Conservation (phyloP, 164 flowering plant genomes). For the Santalum album region DNA sequence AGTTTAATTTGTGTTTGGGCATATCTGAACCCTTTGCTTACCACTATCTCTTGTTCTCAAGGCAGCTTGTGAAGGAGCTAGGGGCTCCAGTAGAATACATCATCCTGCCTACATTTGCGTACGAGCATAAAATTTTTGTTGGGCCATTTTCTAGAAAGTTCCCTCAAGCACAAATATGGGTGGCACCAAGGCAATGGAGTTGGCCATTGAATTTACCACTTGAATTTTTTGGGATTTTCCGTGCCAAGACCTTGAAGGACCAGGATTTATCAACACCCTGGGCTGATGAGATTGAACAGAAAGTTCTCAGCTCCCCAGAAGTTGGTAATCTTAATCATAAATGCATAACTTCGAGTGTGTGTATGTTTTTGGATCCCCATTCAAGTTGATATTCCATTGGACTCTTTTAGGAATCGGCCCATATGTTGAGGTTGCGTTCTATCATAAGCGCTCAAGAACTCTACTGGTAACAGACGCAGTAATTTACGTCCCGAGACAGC, state of each 20-base stretch:
- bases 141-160: slow-evolving; percentile 97
- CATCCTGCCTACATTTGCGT: slow-evolving; percentile 95
- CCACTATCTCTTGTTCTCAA: slow-evolving; percentile 5
- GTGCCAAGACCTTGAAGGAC: slow-evolving; percentile 68
- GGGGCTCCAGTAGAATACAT: slow-evolving; percentile 89
- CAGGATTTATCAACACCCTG: slow-evolving; percentile 73
- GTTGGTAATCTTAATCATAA: slow-evolving; percentile 51
- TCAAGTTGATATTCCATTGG: slow-evolving; percentile 7
- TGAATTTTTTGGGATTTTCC: slow-evolving; percentile 89
- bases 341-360: not conserved
- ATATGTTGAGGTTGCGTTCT: slow-evolving; percentile 95
- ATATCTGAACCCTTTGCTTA: not conserved
- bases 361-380: not conserved
- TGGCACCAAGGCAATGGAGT: slow-evolving; percentile 98
- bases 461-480: slow-evolving; percentile 91
- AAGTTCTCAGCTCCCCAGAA: slow-evolving; percentile 92
- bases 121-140: slow-evolving; percentile 93
- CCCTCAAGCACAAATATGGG: slow-evolving; percentile 87
- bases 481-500: slow-evolving; percentile 84
- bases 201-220: slow-evolving; percentile 97
- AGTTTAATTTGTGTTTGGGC: too few species aligned
- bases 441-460: slow-evolving; percentile 74
- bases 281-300: slow-evolving; percentile 89
- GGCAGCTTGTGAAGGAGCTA: slow-evolving; percentile 82
- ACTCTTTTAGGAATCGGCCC: slow-evolving; percentile 84